Evolutionary conservation across 164 flowering plant genomes (phyloP), one percentile per base, ranked within the genome.

Genomic region (Kalanchoe fedtschenkoi): DNA sequence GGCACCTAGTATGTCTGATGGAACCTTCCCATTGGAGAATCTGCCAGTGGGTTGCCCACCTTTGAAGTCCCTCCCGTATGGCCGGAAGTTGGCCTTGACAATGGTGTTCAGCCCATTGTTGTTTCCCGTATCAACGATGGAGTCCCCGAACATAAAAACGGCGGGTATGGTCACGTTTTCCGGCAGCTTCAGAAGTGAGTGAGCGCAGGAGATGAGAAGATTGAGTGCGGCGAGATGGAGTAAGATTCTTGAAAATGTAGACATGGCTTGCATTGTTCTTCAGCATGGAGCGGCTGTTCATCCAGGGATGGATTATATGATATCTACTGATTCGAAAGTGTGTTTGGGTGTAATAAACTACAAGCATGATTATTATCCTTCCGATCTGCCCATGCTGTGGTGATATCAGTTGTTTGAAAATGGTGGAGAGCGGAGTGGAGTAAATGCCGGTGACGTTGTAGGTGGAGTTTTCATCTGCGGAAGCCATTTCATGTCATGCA

Each of bases 121-220:
- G 14, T 58, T 58, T 8, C 61, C 61, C 8, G 61, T 58, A 19
- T 58, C 61, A 2, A 58, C 42, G 11, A 34, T 21, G 13, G 61
- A 58, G 28, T 58, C 41, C 3, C 61, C 61, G 10, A 58, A 58
- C 1, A 58, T 37, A 34, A 34, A 58, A 37, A 58, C 61, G 11
- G 61, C 61, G 0, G 61, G 61, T 6, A 58, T 58, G 5, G 61
- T 32, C 38, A 32, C 38, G 34, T 37, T 37, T 4, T 34, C 41
- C 28, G 61, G 61, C 30, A 58, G 61, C 61, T 32, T 37, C 69
- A 69, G 39, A 67, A 73, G 58, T 13, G 56, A 26, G 13, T 51
- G 56, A 4, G 14, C 56, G 26, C 14, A 10, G 32, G 32, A 21
- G 54, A 47, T 47, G 29, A 47, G 29, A 26, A 51, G 56, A 51